These are phyloP conservation scores for Ilyonectria sp. DNA, from an alignment of 2,329 filamentous ascomycete species.

Conservation along the genomic window DNA sequence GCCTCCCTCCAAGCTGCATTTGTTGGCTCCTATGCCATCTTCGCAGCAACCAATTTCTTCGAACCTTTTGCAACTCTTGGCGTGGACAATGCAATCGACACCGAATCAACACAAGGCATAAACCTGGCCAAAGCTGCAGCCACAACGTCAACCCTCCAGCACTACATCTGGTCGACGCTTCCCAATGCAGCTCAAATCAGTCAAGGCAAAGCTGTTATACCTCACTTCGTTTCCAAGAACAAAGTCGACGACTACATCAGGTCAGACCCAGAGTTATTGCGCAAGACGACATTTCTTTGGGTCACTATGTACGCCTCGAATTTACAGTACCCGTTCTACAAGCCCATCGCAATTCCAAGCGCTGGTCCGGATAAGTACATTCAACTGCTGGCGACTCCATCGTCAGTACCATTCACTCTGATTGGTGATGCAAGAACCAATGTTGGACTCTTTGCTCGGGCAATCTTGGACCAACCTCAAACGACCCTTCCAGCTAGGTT, in stretches of 20 bases:
- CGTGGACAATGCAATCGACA: constrained; percentile 51
- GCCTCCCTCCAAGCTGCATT: constrained; percentile 51
- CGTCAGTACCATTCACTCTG: constrained; percentile 46
- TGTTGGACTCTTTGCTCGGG: constrained; percentile 51
- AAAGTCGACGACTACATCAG: constrained; percentile 59
- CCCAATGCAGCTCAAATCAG: constrained; percentile 53
- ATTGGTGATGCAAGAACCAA: constrained; percentile 53
- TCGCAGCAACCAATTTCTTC: constrained; percentile 52
- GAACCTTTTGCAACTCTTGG: constrained; percentile 50
- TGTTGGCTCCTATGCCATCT: constrained; percentile 54
- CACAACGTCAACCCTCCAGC: constrained; percentile 54
- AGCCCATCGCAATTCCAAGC: constrained; percentile 30
- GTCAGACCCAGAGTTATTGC: constrained; percentile 47
- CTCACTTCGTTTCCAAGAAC: constrained; percentile 61
- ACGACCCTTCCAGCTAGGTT: constrained; percentile 48
- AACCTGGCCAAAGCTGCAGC: constrained; percentile 60
- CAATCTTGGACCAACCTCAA: constrained; percentile 50
- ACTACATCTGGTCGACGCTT: constrained; percentile 63
- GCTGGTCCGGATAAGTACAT: constrained; percentile 43
- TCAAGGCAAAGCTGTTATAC: constrained; percentile 51
- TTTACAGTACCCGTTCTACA: constrained; percentile 36
- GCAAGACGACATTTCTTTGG: constrained; percentile 60
- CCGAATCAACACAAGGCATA: constrained; percentile 57
- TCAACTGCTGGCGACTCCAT: constrained; percentile 46
- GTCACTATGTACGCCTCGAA: constrained; percentile 55